phyloP scores from a whole-genome alignment of 805 yeast species.

The Cyberlindnera lachancei region DNA sequence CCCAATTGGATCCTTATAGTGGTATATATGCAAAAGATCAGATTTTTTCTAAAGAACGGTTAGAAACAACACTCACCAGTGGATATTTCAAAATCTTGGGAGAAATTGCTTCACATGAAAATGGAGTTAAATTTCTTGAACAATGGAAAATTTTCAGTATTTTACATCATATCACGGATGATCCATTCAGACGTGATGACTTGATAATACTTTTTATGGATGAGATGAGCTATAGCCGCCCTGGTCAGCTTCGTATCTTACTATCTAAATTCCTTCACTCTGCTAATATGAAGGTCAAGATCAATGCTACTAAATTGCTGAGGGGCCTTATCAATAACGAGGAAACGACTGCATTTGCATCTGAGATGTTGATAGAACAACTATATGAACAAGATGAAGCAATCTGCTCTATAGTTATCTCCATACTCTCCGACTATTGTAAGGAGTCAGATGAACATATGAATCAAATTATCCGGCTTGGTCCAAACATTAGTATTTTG shows the following conservation, averaged over 20 bases:
- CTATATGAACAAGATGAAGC: conserved; percentile 57
- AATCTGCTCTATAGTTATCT: conserved; percentile 51
- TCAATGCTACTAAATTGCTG: conserved; percentile 50
- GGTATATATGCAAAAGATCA: conserved; percentile 72
- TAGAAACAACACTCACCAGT: conserved; percentile 56
- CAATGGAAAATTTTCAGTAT: conserved; percentile 83
- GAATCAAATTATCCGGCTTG: conserved; percentile 40
- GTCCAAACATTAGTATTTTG: conserved; percentile 43
- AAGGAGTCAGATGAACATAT: conserved; percentile 42
- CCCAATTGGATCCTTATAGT: conserved; percentile 74
- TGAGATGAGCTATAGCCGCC: conserved; percentile 50
- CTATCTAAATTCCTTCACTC: conserved; percentile 57
- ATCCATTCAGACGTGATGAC: conserved; percentile 45
- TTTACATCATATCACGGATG: conserved; percentile 61
- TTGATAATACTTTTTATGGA: conserved; percentile 50
- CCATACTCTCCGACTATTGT: conserved; percentile 45
- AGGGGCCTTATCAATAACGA: conserved; percentile 30
- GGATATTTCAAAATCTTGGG: conserved; percentile 83
- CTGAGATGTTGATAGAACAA: conserved; percentile 53
- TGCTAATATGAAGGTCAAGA: conserved; percentile 42
- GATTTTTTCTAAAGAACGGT: conserved; percentile 51
- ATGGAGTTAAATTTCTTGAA: conserved; percentile 64
- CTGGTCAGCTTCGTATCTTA: conserved; percentile 62
- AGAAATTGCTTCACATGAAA: conserved; percentile 46
- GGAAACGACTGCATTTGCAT: conserved; percentile 33